Conservation (phyloP, 208 protist species). For the Wallacemonas sp. region DNA sequence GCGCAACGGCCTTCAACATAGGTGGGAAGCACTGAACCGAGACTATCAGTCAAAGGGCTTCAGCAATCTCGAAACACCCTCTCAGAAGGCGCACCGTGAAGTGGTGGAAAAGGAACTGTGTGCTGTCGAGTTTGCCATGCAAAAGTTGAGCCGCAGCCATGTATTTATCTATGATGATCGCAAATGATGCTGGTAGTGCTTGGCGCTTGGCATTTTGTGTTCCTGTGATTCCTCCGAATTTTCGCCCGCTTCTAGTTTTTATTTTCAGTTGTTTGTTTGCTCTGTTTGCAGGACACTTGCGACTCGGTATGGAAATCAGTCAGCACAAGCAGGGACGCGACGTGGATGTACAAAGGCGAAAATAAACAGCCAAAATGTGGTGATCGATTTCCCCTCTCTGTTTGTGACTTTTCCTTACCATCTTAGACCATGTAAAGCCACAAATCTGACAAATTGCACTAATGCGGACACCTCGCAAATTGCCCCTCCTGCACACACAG, state of each 20-base stretch:
- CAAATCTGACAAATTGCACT: neutral
- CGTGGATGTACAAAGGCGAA: too few relatives aligned
- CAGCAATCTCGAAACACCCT: conserved; percentile 88
- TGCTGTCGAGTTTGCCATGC: conserved; percentile 86
- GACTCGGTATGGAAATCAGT: too few relatives aligned
- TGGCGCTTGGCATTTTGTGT: neutral
- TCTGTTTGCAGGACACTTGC: too few relatives aligned
- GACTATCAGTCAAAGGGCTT: conserved; percentile 93
- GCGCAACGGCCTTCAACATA: conserved; percentile 81
- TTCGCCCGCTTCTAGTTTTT: neutral
- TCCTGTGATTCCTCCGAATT: neutral
- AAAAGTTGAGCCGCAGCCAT: conserved; percentile 84
- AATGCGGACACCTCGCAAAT: too few relatives aligned
- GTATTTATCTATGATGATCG: conserved; percentile 88
- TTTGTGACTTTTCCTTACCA: neutral
- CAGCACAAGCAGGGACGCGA: too few relatives aligned
- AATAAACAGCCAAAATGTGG: too few relatives aligned
- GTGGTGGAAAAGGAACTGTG: conserved; percentile 77
- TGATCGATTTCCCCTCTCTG: neutral
- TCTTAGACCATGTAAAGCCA: neutral
- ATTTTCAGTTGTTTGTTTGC: too few relatives aligned
- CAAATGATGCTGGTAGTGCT: conserved; percentile 24
- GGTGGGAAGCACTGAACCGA: conserved; percentile 90
- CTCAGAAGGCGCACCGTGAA: conserved; percentile 83
- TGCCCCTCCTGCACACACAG: too few relatives aligned